phyloP scores from a whole-genome alignment of 768 basidiomycete genomes.

The Sutorius australiensis region DNA sequence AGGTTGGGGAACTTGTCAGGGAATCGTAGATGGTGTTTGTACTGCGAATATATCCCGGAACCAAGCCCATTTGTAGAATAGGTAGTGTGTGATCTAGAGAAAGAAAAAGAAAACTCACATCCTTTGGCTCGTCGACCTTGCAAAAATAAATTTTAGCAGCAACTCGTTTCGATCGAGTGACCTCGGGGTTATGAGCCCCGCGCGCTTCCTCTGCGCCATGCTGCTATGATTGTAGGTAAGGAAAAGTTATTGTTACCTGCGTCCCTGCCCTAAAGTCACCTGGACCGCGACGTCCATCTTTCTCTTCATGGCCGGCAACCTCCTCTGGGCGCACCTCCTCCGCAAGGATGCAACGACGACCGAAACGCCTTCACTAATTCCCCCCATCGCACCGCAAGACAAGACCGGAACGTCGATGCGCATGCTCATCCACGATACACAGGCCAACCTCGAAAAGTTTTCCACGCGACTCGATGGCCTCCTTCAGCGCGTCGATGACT shows the following conservation, averaged over 20 bases:
- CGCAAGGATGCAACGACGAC: conserved; percentile 37
- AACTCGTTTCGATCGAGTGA: conserved; percentile 48
- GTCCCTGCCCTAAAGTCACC: too few relatives aligned
- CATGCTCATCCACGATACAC: conserved; percentile 70
- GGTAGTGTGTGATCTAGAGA: too few relatives aligned
- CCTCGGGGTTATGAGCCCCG: conserved; percentile 49
- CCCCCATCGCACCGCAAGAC: conserved; percentile 52
- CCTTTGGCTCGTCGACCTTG: too few relatives aligned
- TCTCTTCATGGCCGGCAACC: conserved; percentile 16
- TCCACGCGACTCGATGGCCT: conserved; percentile 54
- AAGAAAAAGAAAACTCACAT: too few relatives aligned
- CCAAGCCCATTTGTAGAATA: too few relatives aligned
- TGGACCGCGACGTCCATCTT: not conserved
- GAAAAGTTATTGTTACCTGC: fast-evolving
- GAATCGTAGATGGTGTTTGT: too few relatives aligned
- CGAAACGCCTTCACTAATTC: conserved; percentile 19
- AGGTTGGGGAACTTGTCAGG: too few relatives aligned
- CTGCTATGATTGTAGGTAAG: conserved; percentile 20
- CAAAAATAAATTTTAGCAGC: conserved; percentile 22
- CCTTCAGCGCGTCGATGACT: conserved; percentile 45
- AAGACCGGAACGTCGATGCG: conserved; percentile 68
- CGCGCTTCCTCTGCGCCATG: conserved; percentile 48
- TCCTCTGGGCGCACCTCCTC: conserved; percentile 55
- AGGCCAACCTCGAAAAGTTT: conserved; percentile 66
- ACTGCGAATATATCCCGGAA: too few relatives aligned